Evolutionary conservation across 2,329 filamentous ascomycete genomes (phyloP).

Genomic region (Colletotrichum cordylinicola): DNA sequence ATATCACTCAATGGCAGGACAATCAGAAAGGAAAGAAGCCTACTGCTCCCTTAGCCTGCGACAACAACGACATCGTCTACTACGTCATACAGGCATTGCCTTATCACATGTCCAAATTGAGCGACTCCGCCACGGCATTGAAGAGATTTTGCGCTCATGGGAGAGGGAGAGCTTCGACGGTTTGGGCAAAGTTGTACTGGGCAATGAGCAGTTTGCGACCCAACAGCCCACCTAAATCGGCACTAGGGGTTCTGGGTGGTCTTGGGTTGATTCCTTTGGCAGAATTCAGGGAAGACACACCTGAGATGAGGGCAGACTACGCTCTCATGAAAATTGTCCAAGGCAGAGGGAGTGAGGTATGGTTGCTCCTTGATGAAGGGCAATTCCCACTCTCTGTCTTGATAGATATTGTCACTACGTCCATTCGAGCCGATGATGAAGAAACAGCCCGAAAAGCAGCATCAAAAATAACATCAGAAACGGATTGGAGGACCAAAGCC

Average conservation of each 20-base stretch:
- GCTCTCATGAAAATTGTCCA: not conserved
- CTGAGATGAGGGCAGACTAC: not conserved
- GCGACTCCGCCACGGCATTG: not conserved
- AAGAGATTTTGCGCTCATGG: not conserved
- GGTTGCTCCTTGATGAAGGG: not conserved
- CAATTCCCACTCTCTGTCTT: not conserved
- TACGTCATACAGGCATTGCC: not conserved
- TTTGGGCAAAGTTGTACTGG: not conserved
- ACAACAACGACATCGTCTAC: not conserved
- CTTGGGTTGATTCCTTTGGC: not conserved
- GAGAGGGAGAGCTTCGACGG: not conserved
- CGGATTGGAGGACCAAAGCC: accelerated
- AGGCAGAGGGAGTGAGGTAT: not conserved
- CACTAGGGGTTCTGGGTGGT: not conserved
- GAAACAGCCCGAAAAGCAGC: not conserved
- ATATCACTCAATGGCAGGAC: not conserved
- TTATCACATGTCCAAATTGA: not conserved
- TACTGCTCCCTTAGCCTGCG: not conserved
- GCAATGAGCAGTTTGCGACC: not conserved
- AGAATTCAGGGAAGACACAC: not conserved
- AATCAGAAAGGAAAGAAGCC: not conserved
- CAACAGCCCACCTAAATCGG: not conserved
- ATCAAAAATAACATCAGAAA: accelerated
- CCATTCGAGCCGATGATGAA: not conserved
- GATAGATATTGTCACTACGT: not conserved